Percentiles rank a stretch among this genome's conserved stretches.
Conservation (phyloP, 225 moss, liverwort and hornwort genomes). For the Pleurozium schreberi region DNA sequence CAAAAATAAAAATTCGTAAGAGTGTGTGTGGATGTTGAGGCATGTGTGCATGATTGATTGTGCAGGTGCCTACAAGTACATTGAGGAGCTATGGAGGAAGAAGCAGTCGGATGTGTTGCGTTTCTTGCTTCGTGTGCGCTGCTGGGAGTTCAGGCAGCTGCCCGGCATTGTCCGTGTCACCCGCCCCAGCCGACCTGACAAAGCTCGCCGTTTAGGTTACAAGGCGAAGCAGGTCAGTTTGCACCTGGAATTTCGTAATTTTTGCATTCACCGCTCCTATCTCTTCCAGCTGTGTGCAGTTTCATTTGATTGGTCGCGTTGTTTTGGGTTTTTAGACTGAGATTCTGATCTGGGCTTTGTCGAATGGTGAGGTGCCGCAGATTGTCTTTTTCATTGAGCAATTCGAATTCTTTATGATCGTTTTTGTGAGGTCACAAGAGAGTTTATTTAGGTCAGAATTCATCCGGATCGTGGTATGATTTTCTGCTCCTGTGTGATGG, state of each 20-base stretch:
- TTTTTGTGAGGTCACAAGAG: not conserved
- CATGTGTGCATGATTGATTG: not conserved
- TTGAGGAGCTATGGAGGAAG: slow-evolving; percentile 88
- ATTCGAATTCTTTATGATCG: not conserved
- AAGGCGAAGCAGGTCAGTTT: slow-evolving; percentile 81
- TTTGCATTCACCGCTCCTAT: not conserved
- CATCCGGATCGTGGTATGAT: no score
- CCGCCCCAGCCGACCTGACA: slow-evolving; percentile 77
- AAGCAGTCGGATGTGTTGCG: slow-evolving; percentile 85
- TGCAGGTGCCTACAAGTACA: slow-evolving; percentile 77
- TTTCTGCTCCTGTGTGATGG: not conserved
- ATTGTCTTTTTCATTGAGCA: not conserved
- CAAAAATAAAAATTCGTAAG: not conserved
- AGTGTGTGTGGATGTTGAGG: not conserved
- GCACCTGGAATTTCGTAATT: not conserved
- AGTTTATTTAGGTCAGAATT: not conserved
- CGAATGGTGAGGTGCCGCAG: not conserved
- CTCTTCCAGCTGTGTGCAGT: not conserved
- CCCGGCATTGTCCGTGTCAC: slow-evolving; percentile 91
- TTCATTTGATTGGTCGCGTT: not conserved
- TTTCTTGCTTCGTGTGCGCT: slow-evolving; percentile 74
- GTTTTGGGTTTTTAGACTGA: not conserved
- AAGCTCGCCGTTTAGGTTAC: slow-evolving; percentile 78
- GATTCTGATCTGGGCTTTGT: not conserved
- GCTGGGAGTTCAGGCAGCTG: slow-evolving; percentile 92